Evolutionary conservation across 192 early-diverging fungal species (phyloP).

Genomic region (Hyaloraphidium curvatum): DNA sequence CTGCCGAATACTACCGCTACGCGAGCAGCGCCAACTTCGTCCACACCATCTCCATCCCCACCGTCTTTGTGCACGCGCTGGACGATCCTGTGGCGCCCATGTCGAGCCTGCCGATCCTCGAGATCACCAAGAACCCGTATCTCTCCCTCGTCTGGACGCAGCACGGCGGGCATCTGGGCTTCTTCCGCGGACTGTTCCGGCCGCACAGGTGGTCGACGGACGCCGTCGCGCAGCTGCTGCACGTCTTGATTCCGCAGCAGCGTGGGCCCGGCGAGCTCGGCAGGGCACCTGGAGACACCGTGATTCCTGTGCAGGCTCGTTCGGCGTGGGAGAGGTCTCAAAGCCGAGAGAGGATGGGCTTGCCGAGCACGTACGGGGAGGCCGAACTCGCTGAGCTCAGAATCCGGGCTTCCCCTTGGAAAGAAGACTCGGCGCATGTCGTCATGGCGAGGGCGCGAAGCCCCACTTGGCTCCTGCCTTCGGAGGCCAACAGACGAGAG

Average conservation of each 20-base stretch:
- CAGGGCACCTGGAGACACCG: too few relatives aligned
- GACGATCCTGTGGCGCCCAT: slow-evolving; percentile 76
- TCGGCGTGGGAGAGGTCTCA: too few relatives aligned
- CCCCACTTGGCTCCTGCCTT: too few relatives aligned
- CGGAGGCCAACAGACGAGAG: too few relatives aligned
- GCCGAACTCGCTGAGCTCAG: too few relatives aligned
- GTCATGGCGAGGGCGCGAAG: too few relatives aligned
- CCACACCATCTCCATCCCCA: slow-evolving; percentile 55
- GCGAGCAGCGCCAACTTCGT: slow-evolving; percentile 39
- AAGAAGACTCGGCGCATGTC: too few relatives aligned
- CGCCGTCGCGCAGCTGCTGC: slow-evolving; percentile 24
- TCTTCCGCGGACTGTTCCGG: slow-evolving; percentile 35
- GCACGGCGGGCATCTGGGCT: slow-evolving; percentile 83
- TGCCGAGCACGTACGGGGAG: too few relatives aligned
- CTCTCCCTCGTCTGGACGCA: slow-evolving; percentile 57
- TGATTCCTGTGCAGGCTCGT: too few relatives aligned
- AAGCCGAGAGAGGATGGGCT: too few relatives aligned
- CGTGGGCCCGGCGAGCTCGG: too few relatives aligned
- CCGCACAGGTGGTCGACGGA: slow-evolving; percentile 14
- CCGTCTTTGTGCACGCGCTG: slow-evolving; percentile 61
- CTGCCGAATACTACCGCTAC: slow-evolving; percentile 58
- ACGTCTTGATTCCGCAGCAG: slow-evolving; percentile 16
- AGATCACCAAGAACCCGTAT: slow-evolving; percentile 55
- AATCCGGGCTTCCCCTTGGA: too few relatives aligned
- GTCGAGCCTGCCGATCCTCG: slow-evolving; percentile 48